phyloP scores from a whole-genome alignment of 495 filamentous ascomycete genomes.

The Podospora tetraspora region DNA sequence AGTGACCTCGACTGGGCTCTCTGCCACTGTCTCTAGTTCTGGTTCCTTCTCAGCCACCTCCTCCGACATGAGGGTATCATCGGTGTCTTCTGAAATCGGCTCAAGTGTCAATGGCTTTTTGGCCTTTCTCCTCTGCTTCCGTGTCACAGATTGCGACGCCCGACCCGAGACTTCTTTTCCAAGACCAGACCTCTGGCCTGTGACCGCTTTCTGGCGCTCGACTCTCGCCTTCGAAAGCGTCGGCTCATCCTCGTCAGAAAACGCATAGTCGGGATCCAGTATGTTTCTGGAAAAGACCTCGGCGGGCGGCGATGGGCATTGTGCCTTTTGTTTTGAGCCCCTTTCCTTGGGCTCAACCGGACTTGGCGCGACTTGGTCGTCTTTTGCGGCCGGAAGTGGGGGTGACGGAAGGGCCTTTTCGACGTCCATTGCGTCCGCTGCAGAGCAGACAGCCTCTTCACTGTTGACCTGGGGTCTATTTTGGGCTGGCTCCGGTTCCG shows the following conservation, averaged over 20 bases:
- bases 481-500: neutral
- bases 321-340: neutral
- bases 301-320: neutral
- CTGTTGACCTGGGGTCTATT: neutral
- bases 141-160: neutral
- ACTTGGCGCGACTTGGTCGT: neutral
- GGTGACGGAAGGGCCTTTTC: neutral
- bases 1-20: too few species aligned
- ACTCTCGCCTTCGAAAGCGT: conserved; percentile 15
- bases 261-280: conserved; percentile 33
- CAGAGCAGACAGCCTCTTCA: neutral
- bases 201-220: neutral
- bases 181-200: neutral
- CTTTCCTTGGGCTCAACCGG: neutral
- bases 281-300: conserved; percentile 29
- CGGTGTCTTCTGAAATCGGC: neutral
- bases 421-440: neutral
- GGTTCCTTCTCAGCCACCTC: neutral
- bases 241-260: conserved; percentile 40
- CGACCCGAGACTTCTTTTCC: neutral
- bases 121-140: neutral
- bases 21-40: neutral
- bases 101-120: neutral
- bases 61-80: neutral
- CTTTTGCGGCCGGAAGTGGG: neutral